Conservation (phyloP, 2,329 filamentous ascomycete genomes). For the Aspergillus puulaauensis region DNA sequence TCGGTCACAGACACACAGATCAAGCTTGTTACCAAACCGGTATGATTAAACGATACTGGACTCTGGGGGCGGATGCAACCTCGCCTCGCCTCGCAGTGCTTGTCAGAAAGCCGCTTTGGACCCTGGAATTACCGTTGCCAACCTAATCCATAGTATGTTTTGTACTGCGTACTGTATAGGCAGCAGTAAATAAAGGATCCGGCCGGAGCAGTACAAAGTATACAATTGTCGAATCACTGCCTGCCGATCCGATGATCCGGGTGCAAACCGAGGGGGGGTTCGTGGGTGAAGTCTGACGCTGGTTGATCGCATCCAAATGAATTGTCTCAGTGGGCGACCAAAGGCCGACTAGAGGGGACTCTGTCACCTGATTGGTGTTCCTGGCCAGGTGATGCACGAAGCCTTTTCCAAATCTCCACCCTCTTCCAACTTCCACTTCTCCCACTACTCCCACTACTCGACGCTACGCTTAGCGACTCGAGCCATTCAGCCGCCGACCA, state of each 20-base stretch:
- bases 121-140: background rate
- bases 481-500: background rate
- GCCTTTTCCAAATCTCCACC: background rate
- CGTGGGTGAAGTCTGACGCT: background rate
- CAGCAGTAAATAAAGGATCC: background rate
- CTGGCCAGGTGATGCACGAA: slow-evolving; percentile 13
- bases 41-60: background rate
- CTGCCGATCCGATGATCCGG: slow-evolving; percentile 18
- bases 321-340: background rate
- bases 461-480: slow-evolving; percentile 8
- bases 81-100: background rate
- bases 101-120: background rate
- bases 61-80: background rate
- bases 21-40: background rate
- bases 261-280: background rate
- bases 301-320: background rate
- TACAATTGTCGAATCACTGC: background rate
- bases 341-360: background rate
- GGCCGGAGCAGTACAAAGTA: background rate
- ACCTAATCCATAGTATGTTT: background rate
- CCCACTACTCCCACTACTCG: background rate
- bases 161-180: background rate
- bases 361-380: slow-evolving; percentile 19
- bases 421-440: background rate
- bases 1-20: slow-evolving; percentile 1